Conservation (phyloP, 306 rosid genomes). For the Trifolium dubium region DNA sequence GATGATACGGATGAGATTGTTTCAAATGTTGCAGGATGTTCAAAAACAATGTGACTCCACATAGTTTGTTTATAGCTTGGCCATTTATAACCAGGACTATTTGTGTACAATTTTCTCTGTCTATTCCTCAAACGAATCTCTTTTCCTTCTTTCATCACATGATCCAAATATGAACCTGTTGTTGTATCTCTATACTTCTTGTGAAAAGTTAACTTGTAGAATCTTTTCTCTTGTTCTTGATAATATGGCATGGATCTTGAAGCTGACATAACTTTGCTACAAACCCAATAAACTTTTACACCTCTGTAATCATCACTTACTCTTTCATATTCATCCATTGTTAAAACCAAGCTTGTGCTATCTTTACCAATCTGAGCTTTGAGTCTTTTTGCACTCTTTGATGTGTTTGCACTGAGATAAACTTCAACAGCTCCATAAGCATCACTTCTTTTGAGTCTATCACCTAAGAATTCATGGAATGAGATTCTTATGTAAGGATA, state of each 20-base stretch:
- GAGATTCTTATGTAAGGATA: too few relatives aligned
- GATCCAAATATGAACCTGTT: constrained; percentile 62
- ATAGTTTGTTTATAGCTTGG: too few relatives aligned
- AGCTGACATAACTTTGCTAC: constrained; percentile 52
- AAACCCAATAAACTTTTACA: constrained; percentile 67
- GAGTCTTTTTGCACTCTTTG: constrained; percentile 75
- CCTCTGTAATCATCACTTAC: constrained; percentile 70
- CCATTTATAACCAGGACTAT: too few relatives aligned
- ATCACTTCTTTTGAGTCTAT: constrained; percentile 77
- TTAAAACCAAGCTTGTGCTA: constrained; percentile 58
- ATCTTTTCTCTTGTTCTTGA: constrained; percentile 72
- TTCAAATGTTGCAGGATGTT: too few relatives aligned
- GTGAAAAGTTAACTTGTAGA: constrained; percentile 69
- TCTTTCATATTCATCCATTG: constrained; percentile 83
- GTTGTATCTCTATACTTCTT: constrained; percentile 57
- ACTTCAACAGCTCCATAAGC: constrained; percentile 79
- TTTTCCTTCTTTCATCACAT: constrained; percentile 74
- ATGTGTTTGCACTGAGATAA: constrained; percentile 76
- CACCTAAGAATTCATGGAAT: constrained; percentile 79
- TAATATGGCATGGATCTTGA: constrained; percentile 62
- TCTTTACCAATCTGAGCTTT: constrained; percentile 85
- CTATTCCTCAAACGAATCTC: constrained; percentile 68
- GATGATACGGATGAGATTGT: too few relatives aligned
- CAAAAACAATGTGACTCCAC: too few relatives aligned
- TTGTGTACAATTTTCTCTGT: constrained; percentile 83